phyloP scores from a whole-genome alignment of 1,139 yeast genomes.

The Protomyces lactucae-debilis region DNA sequence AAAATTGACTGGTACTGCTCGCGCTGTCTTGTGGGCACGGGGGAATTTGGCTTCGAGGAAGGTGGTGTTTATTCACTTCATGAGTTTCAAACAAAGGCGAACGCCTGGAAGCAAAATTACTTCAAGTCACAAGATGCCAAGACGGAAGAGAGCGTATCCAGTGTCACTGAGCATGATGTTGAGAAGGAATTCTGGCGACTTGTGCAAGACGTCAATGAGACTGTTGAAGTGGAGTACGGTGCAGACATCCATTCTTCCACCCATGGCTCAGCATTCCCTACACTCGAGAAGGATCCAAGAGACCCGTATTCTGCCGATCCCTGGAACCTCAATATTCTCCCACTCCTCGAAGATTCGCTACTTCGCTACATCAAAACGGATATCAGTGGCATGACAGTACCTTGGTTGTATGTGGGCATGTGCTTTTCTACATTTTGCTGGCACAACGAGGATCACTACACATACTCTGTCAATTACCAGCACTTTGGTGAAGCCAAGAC shows the following conservation, averaged over 20 bases:
- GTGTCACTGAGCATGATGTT: slow-evolving; percentile 34
- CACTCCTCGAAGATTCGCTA: slow-evolving; percentile 54
- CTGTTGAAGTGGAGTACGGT: slow-evolving; percentile 51
- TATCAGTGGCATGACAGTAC: slow-evolving; percentile 46
- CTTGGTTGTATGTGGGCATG: slow-evolving; percentile 59
- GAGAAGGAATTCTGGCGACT: slow-evolving; percentile 43
- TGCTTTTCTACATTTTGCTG: slow-evolving; percentile 67
- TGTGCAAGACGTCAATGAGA: slow-evolving; percentile 41
- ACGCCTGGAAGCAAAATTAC: slow-evolving; percentile 45
- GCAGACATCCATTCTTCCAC: slow-evolving; percentile 45
- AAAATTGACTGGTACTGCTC: slow-evolving; percentile 72
- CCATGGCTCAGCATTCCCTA: slow-evolving; percentile 53
- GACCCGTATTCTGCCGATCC: slow-evolving; percentile 46
- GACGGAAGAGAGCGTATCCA: slow-evolving; percentile 16
- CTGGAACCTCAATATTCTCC: slow-evolving; percentile 69
- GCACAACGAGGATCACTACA: slow-evolving; percentile 70
- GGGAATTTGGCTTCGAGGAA: slow-evolving; percentile 85
- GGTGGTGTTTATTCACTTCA: slow-evolving; percentile 55
- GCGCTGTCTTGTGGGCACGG: slow-evolving; percentile 75
- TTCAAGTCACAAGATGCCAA: slow-evolving; percentile 35
- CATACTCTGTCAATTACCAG: slow-evolving; percentile 62
- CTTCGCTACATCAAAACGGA: slow-evolving; percentile 45
- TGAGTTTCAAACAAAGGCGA: slow-evolving; percentile 59
- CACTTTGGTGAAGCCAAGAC: slow-evolving; percentile 64
- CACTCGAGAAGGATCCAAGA: slow-evolving; percentile 37